phyloP scores from a whole-genome alignment of 768 basidiomycete genomes.

The Podaxis mareebaensis region DNA sequence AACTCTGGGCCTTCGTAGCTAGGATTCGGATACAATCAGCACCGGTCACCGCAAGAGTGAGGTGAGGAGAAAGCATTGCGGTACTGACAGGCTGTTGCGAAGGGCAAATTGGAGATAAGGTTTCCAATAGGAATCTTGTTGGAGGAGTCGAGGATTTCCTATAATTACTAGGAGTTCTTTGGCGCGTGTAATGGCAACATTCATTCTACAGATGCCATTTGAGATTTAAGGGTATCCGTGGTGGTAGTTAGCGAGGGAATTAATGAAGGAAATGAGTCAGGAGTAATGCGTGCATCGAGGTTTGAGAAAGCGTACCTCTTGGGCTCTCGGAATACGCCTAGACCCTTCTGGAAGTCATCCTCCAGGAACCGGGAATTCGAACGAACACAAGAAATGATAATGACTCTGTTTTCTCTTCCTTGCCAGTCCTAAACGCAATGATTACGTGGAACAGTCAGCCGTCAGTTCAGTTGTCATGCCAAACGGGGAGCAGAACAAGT shows the following conservation, averaged over 20 bases:
- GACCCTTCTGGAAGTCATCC: conserved; percentile 46
- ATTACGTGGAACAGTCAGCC: background rate
- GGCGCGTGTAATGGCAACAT: conserved; percentile 55
- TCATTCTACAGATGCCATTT: conserved; percentile 38
- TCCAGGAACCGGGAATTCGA: conserved; percentile 45
- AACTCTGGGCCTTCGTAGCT: conserved; percentile 48
- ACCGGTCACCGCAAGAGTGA: background rate
- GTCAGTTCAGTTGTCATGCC: conserved; percentile 4
- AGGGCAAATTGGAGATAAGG: conserved; percentile 48
- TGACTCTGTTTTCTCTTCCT: conserved; percentile 49
- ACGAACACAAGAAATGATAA: conserved; percentile 53
- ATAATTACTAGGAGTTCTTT: conserved; percentile 52
- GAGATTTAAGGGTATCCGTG: background rate
- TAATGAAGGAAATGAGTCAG: background rate
- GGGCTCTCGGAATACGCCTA: conserved; percentile 46
- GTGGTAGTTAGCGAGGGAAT: background rate
- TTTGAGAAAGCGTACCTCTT: conserved; percentile 37
- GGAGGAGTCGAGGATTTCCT: conserved; percentile 43
- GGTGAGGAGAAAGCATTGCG: background rate
- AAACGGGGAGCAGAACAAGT: conserved; percentile 1
- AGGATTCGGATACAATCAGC: background rate
- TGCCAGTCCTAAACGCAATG: conserved; percentile 40
- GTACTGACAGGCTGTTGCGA: conserved; percentile 45
- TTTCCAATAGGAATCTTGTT: conserved; percentile 52
- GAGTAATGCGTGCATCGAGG: background rate